Percentiles rank a stretch among this genome's conserved stretches.
Evolutionary conservation across 495 filamentous ascomycete species (phyloP).

Genomic region (Bryoglossum gracile): DNA sequence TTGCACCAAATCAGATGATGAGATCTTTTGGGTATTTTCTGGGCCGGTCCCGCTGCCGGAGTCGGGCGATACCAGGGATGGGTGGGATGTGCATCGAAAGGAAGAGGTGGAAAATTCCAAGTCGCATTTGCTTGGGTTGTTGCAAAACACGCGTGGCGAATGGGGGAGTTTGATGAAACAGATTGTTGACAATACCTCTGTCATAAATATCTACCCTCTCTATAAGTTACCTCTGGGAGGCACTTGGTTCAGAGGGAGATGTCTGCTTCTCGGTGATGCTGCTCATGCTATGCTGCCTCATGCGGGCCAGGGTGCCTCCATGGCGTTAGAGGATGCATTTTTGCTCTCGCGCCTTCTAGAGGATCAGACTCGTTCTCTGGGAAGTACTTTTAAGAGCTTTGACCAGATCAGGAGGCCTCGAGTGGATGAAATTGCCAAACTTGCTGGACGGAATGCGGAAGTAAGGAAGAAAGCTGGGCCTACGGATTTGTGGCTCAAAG

Average conservation of each 20-base stretch:
- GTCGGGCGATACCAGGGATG: conserved; percentile 2
- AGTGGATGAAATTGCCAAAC: conserved; percentile 5
- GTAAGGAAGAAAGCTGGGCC: conserved; percentile 2
- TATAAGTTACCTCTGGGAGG: conserved; percentile 13
- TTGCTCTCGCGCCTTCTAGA: conserved; percentile 32
- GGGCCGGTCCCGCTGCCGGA: conserved; percentile 1
- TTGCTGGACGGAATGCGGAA: conserved; percentile 6
- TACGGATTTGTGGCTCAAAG: conserved; percentile 3
- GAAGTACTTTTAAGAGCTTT: neutral
- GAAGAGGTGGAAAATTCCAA: conserved; percentile 10
- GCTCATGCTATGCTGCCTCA: conserved; percentile 41
- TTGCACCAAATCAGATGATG: neutral
- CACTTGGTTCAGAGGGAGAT: conserved; percentile 15
- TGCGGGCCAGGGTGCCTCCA: conserved; percentile 41
- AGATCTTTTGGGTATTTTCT: conserved; percentile 9
- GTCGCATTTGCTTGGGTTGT: neutral
- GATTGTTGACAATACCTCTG: neutral
- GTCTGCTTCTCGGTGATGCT: conserved; percentile 31
- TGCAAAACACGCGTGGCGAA: conserved; percentile 7
- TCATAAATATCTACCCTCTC: conserved; percentile 14
- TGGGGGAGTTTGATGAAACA: conserved; percentile 7
- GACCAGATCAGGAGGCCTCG: conserved; percentile 8
- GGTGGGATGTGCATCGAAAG: conserved; percentile 14
- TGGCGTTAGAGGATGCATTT: conserved; percentile 42
- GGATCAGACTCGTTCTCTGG: neutral